A percentile compares a stretch with the other conserved stretches of the same genome.
phyloP scores from a whole-genome alignment of 495 filamentous ascomycete genomes.

The Lophium mytilinum region DNA sequence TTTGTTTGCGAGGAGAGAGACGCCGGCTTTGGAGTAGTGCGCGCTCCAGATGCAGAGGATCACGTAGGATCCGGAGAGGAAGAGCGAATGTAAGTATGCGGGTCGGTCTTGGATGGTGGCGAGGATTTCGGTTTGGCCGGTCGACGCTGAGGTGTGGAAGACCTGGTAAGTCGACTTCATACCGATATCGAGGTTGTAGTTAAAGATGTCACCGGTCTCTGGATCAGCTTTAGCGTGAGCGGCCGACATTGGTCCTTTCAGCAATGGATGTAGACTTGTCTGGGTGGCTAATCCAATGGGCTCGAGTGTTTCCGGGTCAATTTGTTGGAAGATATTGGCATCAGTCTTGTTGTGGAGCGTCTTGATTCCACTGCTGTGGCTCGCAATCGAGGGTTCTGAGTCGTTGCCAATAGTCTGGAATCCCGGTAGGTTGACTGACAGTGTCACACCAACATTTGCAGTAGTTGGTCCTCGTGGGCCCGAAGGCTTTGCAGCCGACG shows the following conservation, averaged over 20 bases:
- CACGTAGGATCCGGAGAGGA: slow-evolving; percentile 56
- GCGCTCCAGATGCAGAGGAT: slow-evolving; percentile 59
- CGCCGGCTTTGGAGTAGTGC: slow-evolving; percentile 40
- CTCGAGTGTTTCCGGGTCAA: slow-evolving; percentile 64
- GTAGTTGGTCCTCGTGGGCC: background rate
- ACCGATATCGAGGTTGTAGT: slow-evolving; percentile 58
- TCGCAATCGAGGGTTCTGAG: background rate
- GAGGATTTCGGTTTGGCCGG: slow-evolving; percentile 59
- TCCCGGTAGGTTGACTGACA: slow-evolving; percentile 52
- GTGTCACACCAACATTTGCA: slow-evolving; percentile 51
- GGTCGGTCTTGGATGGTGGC: slow-evolving; percentile 50
- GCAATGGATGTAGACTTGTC: slow-evolving; percentile 50
- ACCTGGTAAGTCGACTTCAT: slow-evolving; percentile 50
- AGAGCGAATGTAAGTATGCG: slow-evolving; percentile 70
- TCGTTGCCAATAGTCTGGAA: slow-evolving; percentile 20
- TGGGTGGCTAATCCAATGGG: slow-evolving; percentile 55
- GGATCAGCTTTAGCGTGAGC: slow-evolving; percentile 66
- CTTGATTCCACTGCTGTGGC: slow-evolving; percentile 29
- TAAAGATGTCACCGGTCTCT: slow-evolving; percentile 65
- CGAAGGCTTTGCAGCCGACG: background rate
- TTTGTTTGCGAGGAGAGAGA: slow-evolving; percentile 45
- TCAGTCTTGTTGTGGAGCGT: slow-evolving; percentile 58
- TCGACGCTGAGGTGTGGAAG: slow-evolving; percentile 51
- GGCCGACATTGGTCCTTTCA: slow-evolving; percentile 54
- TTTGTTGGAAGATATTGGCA: slow-evolving; percentile 43